Evolutionary conservation across 1,284 basidiomycete genomes (phyloP).

Genomic region (Pseudozyma hubeiensis): DNA sequence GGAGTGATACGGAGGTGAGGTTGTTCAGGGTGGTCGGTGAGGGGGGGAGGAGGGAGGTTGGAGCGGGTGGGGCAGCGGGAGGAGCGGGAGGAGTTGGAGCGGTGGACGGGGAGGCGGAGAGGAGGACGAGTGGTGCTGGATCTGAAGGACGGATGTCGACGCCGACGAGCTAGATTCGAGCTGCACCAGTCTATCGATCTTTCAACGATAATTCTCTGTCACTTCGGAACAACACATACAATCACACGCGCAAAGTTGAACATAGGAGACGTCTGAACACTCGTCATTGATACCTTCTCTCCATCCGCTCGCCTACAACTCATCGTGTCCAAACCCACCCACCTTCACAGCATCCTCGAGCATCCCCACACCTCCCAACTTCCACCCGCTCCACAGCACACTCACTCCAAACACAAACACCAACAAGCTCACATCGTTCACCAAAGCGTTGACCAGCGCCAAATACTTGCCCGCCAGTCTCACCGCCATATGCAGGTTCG

Average conservation of each 20-base stretch:
- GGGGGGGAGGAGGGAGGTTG: neutral
- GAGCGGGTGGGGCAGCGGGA: neutral
- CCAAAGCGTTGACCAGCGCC: conserved; percentile 38
- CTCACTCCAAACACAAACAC: conserved; percentile 54
- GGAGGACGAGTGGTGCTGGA: no score
- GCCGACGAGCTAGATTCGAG: no score
- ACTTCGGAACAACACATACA: no score
- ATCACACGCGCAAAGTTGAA: no score
- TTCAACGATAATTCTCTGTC: no score
- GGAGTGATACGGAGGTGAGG: conserved; percentile 47
- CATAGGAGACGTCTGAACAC: no score
- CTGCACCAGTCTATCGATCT: no score
- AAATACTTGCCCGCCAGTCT: conserved; percentile 33
- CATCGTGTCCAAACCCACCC: conserved; percentile 20
- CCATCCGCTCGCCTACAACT: conserved; percentile 18
- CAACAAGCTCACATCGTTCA: conserved; percentile 54
- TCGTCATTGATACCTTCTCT: no score
- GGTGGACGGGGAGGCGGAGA: no score
- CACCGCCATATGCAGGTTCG: conserved; percentile 30
- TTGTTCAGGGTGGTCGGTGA: conserved; percentile 36
- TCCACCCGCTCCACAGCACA: conserved; percentile 40
- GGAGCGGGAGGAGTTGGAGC: neutral
- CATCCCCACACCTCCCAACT: conserved; percentile 34
- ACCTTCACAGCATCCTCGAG: conserved; percentile 6
- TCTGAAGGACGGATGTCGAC: no score